These are phyloP conservation scores for Lathyrus tuberosus DNA, from an alignment of 306 rosid species.

Conservation along the genomic window DNA sequence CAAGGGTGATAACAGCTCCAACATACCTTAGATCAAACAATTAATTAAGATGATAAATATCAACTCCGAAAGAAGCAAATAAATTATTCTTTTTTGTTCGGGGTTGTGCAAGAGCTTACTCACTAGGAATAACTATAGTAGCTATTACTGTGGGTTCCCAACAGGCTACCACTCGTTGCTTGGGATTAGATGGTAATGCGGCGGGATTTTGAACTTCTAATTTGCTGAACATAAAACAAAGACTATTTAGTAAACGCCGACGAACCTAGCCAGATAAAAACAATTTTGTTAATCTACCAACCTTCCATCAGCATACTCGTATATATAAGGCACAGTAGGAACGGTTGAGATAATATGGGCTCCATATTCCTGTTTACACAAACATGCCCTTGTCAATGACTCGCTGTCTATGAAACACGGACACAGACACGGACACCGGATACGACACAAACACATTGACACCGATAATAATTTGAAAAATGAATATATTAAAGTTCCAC, in stretches of 20 bases:
- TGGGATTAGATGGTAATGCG: conserved; percentile 72
- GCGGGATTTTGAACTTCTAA: conserved; percentile 92
- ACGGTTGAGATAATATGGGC: conserved; percentile 90
- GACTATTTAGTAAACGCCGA: conserved; percentile 34
- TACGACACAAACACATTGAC: too few species aligned
- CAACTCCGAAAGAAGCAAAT: conserved; percentile 28
- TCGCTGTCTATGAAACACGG: too few species aligned
- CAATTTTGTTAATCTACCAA: conserved; percentile 44
- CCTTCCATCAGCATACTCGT: conserved; percentile 94
- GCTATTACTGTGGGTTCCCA: conserved; percentile 96
- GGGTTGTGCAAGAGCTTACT: conserved; percentile 89
- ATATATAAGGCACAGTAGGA: conserved; percentile 92
- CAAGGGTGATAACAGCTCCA: conserved; percentile 88
- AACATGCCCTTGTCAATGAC: conserved; percentile 38
- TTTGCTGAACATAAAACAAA: conserved; percentile 62
- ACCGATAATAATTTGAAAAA: too few species aligned
- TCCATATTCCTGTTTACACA: conserved; percentile 79
- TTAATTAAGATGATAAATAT: conserved; percentile 43
- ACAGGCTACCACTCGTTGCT: conserved; percentile 66
- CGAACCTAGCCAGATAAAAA: conserved; percentile 26
- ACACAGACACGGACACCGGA: too few species aligned
- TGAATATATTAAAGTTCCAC: neutral
- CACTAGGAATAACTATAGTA: conserved; percentile 96
- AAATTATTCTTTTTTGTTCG: conserved; percentile 39
- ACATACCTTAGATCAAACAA: conserved; percentile 70